Conservation (phyloP, 805 yeast genomes). For the Yarrowia keelungensis region DNA sequence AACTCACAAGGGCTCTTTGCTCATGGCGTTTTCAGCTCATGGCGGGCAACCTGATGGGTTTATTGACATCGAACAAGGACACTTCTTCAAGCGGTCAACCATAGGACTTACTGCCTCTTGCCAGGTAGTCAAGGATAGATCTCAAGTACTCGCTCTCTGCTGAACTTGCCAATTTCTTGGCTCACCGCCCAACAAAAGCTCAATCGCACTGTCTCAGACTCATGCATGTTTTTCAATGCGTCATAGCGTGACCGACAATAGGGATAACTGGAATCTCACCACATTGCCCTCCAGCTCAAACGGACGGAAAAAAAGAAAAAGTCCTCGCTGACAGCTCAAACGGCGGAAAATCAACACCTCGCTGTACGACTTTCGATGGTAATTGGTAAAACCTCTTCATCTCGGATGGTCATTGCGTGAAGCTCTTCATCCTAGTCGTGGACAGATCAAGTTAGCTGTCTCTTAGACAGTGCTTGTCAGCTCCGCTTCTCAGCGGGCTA, state of each 20-base stretch:
- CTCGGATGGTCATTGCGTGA: no score
- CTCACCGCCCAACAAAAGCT: background rate
- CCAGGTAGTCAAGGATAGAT: background rate
- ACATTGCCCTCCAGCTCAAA: background rate
- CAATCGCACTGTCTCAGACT: background rate
- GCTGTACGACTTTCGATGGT: background rate
- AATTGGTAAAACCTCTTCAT: no score
- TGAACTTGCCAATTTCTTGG: background rate
- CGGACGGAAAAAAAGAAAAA: background rate
- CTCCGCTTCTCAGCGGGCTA: constrained; percentile 8
- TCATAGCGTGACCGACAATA: background rate
- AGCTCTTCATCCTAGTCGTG: no score
- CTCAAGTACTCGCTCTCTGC: background rate
- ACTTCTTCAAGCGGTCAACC: constrained; percentile 2
- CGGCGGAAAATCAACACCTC: background rate
- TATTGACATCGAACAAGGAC: constrained; percentile 1
- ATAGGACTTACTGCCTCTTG: constrained; percentile 1
- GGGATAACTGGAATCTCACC: no score
- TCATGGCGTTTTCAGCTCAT: constrained; percentile 8
- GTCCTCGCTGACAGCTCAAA: background rate
- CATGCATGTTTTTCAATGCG: background rate
- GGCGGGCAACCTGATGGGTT: constrained; percentile 2
- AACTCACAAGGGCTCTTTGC: constrained; percentile 5
- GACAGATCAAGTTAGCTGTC: no score
- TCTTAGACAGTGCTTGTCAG: constrained; percentile 8